Percentiles rank a stretch among this genome's conserved stretches.
phyloP scores from a whole-genome alignment of 2,329 filamentous ascomycete genomes.

The Claviceps sp. region DNA sequence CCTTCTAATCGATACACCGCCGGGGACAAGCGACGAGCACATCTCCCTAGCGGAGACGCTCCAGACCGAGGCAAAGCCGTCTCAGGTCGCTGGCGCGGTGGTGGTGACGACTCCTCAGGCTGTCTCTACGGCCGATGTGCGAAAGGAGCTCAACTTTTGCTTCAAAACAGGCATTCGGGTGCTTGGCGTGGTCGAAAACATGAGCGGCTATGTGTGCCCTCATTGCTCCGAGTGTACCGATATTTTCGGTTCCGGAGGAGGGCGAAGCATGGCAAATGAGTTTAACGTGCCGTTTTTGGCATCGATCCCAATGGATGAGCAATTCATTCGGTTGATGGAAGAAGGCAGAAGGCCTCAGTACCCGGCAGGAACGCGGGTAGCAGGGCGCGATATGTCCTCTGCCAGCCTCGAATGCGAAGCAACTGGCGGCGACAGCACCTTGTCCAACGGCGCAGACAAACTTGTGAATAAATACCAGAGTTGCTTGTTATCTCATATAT shows the following conservation, averaged over 20 bases:
- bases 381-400: slow-evolving; percentile 38
- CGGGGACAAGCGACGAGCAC: slow-evolving; percentile 92
- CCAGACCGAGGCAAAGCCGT: slow-evolving; percentile 45
- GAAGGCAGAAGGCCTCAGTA: slow-evolving; percentile 53
- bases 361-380: slow-evolving; percentile 51
- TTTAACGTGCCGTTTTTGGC: slow-evolving; percentile 77
- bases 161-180: slow-evolving; percentile 66
- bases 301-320: slow-evolving; percentile 80
- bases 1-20: slow-evolving; percentile 88
- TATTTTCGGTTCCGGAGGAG: slow-evolving; percentile 84
- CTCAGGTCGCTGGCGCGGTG: slow-evolving; percentile 73
- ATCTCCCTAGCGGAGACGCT: slow-evolving; percentile 87
- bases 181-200: slow-evolving; percentile 90
- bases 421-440: slow-evolving; percentile 1
- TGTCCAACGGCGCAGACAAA: slow-evolving; percentile 15
- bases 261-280: slow-evolving; percentile 76
- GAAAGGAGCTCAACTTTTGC: slow-evolving; percentile 92
- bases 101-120: slow-evolving; percentile 95
- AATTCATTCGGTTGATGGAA: slow-evolving; percentile 80
- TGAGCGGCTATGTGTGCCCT: slow-evolving; percentile 81
- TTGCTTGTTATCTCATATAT: slow-evolving; percentile 59
- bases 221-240: slow-evolving; percentile 78
- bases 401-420: neutral
- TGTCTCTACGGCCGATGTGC: slow-evolving; percentile 82
- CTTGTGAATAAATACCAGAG: slow-evolving; percentile 60